Evolutionary conservation across 306 rosid species (phyloP).

Genomic region (Prinsepia uniflora): DNA sequence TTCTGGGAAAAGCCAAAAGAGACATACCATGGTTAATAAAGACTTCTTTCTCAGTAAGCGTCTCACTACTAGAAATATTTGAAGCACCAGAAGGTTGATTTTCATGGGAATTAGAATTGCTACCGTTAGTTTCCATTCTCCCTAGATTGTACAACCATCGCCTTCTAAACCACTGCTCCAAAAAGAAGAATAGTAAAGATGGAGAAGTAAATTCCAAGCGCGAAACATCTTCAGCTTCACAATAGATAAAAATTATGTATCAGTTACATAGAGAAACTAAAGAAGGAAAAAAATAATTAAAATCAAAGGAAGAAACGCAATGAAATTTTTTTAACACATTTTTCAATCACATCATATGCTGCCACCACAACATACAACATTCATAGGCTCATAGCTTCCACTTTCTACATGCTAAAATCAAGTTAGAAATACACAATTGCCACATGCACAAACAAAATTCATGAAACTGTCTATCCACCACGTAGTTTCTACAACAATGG

Average conservation of each 20-base stretch:
- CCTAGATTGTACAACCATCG: constrained; percentile 32
- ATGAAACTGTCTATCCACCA: neutral
- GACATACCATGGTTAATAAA: constrained; percentile 49
- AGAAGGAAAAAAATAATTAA: neutral
- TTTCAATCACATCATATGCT: neutral
- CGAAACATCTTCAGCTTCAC: constrained; percentile 7
- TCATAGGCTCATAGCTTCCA: neutral
- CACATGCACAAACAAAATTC: neutral
- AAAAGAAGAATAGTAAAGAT: constrained; percentile 14
- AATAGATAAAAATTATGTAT: neutral
- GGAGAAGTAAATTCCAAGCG: constrained; percentile 9
- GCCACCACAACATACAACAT: neutral
- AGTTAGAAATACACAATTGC: neutral
- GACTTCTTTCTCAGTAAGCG: constrained; percentile 31
- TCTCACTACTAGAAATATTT: constrained; percentile 29
- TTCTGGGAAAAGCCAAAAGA: constrained; percentile 1
- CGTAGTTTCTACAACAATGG: neutral
- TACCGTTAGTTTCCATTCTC: constrained; percentile 46
- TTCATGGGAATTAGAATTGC: constrained; percentile 35
- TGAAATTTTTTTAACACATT: neutral
- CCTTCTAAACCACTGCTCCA: constrained; percentile 33
- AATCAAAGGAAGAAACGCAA: neutral
- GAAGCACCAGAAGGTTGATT: constrained; percentile 33
- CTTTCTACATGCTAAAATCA: neutral
- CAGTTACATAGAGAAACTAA: neutral